A percentile compares a stretch with the other conserved stretches of the same genome.
These are phyloP conservation scores for Nicotiana rustica DNA, from an alignment of 305 asterid species.

Conservation along the genomic window DNA sequence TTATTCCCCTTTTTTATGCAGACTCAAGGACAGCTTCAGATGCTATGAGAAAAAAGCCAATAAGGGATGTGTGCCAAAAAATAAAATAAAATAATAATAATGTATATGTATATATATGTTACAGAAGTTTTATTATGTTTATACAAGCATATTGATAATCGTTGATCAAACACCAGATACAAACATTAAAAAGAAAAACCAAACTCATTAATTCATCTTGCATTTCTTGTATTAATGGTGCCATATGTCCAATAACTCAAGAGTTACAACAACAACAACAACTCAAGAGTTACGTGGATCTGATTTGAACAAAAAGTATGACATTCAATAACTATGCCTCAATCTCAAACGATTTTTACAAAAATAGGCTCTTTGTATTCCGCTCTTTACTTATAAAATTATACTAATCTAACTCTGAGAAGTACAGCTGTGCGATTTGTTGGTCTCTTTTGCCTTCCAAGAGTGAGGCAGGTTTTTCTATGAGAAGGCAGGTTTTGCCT, in stretches of 20 bases:
- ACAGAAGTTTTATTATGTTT: conserved; percentile 11
- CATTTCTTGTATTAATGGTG: conserved; percentile 4
- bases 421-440: conserved; percentile 5
- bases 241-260: background rate
- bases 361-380: background rate
- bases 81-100: too few species aligned
- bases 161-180: background rate
- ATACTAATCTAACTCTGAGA: background rate
- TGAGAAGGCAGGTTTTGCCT: conserved; percentile 32
- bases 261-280: background rate
- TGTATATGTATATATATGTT: too few species aligned
- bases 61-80: too few species aligned
- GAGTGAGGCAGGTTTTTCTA: background rate
- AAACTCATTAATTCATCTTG: background rate
- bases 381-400: background rate
- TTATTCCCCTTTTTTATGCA: background rate
- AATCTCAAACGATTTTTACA: background rate
- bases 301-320: background rate
- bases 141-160: background rate
- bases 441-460: background rate
- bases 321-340: background rate
- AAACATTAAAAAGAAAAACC: background rate
- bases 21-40: background rate
- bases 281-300: background rate
- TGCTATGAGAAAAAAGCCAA: background rate